These are phyloP conservation scores for Leucocoprinus sp. DNA, from an alignment of 768 basidiomycete genomes.

Conservation along the genomic window DNA sequence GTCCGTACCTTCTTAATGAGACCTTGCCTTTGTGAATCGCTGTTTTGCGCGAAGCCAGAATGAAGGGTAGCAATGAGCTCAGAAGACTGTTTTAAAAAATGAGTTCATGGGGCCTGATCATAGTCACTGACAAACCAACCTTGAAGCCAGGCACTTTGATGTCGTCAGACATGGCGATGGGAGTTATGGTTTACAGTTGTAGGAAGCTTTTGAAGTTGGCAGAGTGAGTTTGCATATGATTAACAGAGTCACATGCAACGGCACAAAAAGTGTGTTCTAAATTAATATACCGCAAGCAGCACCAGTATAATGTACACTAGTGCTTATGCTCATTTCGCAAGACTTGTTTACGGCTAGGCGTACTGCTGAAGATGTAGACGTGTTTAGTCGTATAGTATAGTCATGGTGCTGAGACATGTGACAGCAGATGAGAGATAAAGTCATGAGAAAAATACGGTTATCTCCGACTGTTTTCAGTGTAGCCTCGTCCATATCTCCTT, in stretches of 20 bases:
- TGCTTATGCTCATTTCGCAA: no score
- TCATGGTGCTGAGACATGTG: no score
- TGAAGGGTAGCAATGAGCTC: conserved; percentile 50
- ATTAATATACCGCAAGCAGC: no score
- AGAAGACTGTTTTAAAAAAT: conserved; percentile 44
- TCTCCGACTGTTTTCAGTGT: conserved; percentile 2
- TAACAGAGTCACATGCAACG: background rate
- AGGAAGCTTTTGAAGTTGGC: conserved; percentile 1
- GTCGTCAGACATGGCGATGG: conserved; percentile 51
- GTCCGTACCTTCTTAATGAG: conserved; percentile 66
- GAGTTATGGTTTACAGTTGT: conserved; percentile 15
- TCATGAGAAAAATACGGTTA: background rate
- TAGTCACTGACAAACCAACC: conserved; percentile 26
- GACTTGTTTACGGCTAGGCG: no score
- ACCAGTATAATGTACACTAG: no score
- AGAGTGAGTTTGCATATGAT: conserved; percentile 8
- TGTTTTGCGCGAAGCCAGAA: conserved; percentile 42
- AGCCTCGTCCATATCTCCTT: no score
- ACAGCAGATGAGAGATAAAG: no score
- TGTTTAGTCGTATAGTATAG: no score
- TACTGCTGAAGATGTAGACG: no score
- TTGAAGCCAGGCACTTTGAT: conserved; percentile 72
- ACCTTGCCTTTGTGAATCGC: conserved; percentile 52
- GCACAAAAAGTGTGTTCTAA: background rate
- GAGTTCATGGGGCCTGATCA: background rate